A percentile compares a stretch with the other conserved stretches of the same genome.
Conservation (phyloP, 208 protist genomes). For the Leptomonas seymouri region DNA sequence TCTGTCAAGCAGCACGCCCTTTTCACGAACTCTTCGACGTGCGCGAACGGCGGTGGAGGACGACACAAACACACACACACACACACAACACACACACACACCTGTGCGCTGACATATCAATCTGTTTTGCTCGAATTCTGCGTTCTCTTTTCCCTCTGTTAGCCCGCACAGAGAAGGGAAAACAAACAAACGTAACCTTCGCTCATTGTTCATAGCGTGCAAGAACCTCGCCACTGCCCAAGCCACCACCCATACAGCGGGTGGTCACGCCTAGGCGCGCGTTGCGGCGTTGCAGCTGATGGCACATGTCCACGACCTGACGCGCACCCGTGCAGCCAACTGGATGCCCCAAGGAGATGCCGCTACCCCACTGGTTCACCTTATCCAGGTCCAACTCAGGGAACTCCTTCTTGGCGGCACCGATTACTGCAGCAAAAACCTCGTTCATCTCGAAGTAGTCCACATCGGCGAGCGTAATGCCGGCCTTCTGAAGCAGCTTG, state of each 20-base stretch:
- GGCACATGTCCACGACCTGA: slow-evolving; percentile 84
- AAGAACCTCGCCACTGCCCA: slow-evolving; percentile 91
- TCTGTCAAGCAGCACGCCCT: too few species aligned
- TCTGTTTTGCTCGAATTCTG: neutral
- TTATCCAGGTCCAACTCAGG: slow-evolving; percentile 74
- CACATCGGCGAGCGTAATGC: slow-evolving; percentile 68
- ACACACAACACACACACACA: too few species aligned
- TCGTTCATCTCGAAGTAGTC: slow-evolving; percentile 97
- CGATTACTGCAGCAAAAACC: slow-evolving; percentile 96
- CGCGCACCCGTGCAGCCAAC: slow-evolving; percentile 93
- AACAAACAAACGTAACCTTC: neutral
- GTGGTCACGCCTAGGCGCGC: slow-evolving; percentile 80
- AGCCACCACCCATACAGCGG: slow-evolving; percentile 97
- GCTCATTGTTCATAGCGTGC: slow-evolving; percentile 40
- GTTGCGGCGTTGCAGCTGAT: slow-evolving; percentile 63
- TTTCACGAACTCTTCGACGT: too few species aligned
- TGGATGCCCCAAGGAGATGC: slow-evolving; percentile 95
- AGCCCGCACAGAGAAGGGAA: slow-evolving; percentile 2
- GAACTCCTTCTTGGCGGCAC: slow-evolving; percentile 86
- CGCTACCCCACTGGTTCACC: slow-evolving; percentile 96
- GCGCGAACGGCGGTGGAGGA: too few species aligned
- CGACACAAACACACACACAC: too few species aligned
- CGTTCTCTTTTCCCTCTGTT: neutral
- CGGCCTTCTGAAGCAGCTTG: slow-evolving; percentile 66
- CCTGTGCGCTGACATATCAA: too few species aligned